phyloP scores from a whole-genome alignment of 2,329 filamentous ascomycete species.

The Fusarium protoensiforme region DNA sequence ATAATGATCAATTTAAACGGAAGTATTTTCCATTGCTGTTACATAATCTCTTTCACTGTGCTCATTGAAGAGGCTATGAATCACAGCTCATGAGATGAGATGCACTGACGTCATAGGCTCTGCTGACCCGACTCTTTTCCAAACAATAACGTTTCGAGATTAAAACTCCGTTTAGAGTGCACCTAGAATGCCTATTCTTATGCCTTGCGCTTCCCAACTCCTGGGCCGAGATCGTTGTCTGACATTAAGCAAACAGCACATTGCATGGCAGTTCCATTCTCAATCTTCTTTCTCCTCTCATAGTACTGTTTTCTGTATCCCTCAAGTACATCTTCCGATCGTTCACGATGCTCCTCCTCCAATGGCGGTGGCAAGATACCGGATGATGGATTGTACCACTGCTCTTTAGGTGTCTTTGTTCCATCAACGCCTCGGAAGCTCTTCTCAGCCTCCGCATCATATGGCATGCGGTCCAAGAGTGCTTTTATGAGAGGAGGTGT shows the following conservation, averaged over 20 bases:
- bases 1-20: neutral
- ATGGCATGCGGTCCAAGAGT: constrained; percentile 20
- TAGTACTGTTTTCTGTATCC: neutral
- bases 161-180: neutral
- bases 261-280: neutral
- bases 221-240: neutral
- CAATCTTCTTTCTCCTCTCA: neutral
- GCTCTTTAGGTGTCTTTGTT: constrained; percentile 44
- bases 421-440: constrained; percentile 27
- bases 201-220: neutral
- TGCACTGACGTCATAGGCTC: neutral
- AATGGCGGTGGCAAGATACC: neutral
- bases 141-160: too few relatives aligned
- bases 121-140: too few relatives aligned
- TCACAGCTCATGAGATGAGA: neutral
- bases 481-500: constrained; percentile 23
- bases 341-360: neutral
- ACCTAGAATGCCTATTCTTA: neutral
- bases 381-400: constrained; percentile 1
- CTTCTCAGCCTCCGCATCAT: constrained; percentile 1
- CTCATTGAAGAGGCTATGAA: neutral
- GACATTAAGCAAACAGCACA: constrained; percentile 1
- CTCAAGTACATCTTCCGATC: neutral
- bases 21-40: neutral
- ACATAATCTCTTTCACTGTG: neutral